Evolutionary conservation across 768 basidiomycete genomes (phyloP).

Genomic region (Mycena sanguinolenta): DNA sequence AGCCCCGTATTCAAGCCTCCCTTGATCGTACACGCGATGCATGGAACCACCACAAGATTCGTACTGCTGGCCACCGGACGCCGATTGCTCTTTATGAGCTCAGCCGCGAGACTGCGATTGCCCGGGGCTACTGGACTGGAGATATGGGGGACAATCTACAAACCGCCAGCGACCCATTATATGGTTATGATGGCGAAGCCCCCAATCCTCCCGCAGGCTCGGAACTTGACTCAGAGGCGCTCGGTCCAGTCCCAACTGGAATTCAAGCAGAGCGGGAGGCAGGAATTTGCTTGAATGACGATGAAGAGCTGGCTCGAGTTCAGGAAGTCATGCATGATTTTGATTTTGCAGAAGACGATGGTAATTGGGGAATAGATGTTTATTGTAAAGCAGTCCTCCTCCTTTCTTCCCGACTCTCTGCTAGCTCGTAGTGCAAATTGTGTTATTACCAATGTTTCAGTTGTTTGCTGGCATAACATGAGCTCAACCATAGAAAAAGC

Average conservation of each 20-base stretch:
- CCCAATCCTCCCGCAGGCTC: slow-evolving; percentile 11
- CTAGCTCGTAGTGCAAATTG: too few relatives aligned
- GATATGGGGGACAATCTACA: slow-evolving; percentile 35
- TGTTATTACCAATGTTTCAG: too few relatives aligned
- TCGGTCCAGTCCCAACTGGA: neutral
- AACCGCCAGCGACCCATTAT: slow-evolving; percentile 14
- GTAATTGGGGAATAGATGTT: slow-evolving; percentile 9
- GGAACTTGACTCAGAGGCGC: neutral
- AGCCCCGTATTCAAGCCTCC: too few relatives aligned
- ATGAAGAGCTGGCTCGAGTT: neutral
- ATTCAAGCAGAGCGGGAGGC: slow-evolving; percentile 7
- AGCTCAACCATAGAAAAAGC: too few relatives aligned
- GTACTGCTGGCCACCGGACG: too few relatives aligned
- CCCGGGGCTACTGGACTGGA: too few relatives aligned
- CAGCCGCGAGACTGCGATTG: too few relatives aligned
- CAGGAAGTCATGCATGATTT: slow-evolving; percentile 1
- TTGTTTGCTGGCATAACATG: too few relatives aligned
- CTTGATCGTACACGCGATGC: too few relatives aligned
- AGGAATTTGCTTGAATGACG: slow-evolving; percentile 7
- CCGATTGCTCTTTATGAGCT: too few relatives aligned
- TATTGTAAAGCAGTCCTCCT: slow-evolving; percentile 8
- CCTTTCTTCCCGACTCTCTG: too few relatives aligned
- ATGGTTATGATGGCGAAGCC: slow-evolving; percentile 32
- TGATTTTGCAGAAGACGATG: slow-evolving; percentile 2
- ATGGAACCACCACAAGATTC: too few relatives aligned